Percentiles rank a stretch among this genome's conserved stretches.
Conservation (phyloP, 306 rosid genomes). For the Cucurbita ficifolia region DNA sequence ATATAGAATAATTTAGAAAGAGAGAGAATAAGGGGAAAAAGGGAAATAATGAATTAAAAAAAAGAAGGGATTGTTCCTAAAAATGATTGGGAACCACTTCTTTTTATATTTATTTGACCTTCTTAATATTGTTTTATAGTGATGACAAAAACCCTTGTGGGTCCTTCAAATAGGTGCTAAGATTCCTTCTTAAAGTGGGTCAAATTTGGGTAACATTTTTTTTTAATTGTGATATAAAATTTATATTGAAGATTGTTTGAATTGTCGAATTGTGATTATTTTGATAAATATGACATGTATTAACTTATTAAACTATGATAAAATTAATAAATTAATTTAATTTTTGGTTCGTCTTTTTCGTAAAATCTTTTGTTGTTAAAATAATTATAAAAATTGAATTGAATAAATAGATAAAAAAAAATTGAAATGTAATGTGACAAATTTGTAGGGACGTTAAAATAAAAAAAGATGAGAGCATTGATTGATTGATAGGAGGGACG, state of each 20-base stretch:
- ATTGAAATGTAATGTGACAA: slow-evolving; percentile 1
- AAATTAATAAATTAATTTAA: too few relatives aligned
- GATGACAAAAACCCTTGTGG: neutral
- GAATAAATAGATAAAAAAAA: neutral
- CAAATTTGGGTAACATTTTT: neutral
- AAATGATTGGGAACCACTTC: neutral
- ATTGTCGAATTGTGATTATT: too few relatives aligned
- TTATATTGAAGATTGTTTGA: too few relatives aligned
- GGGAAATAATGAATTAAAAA: neutral
- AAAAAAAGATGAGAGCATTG: neutral
- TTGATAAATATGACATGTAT: too few relatives aligned
- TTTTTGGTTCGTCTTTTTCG: too few relatives aligned
- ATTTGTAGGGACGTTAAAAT: neutral
- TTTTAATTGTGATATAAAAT: too few relatives aligned
- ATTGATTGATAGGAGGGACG: neutral
- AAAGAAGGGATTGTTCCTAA: neutral
- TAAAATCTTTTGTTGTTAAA: too few relatives aligned
- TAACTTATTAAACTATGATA: too few relatives aligned
- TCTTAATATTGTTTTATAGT: neutral
- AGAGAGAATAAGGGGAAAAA: neutral
- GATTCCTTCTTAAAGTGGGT: neutral
- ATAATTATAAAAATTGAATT: too few relatives aligned
- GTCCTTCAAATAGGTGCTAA: neutral
- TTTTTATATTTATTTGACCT: neutral
- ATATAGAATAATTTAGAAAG: neutral